A percentile compares a stretch with the other conserved stretches of the same genome.
phyloP scores from a whole-genome alignment of 2,329 filamentous ascomycete species.

The Amauroascus verrucosus region DNA sequence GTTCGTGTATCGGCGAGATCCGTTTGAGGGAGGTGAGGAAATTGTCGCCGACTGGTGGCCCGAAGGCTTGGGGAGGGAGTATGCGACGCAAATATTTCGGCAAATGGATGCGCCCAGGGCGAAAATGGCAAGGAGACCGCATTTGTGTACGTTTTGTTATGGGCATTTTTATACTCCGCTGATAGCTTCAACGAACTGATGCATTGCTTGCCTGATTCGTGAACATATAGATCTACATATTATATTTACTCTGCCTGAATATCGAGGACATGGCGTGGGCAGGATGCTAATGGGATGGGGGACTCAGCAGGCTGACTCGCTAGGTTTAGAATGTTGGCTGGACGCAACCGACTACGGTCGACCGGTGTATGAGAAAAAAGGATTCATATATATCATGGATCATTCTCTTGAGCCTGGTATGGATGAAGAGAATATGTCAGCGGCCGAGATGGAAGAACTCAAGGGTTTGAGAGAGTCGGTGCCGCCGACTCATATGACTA shows the following conservation, averaged over 20 bases:
- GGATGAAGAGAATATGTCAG: slow-evolving; percentile 11
- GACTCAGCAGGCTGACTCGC: slow-evolving; percentile 19
- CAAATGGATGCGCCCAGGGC: slow-evolving; percentile 16
- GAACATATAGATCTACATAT: slow-evolving; percentile 19
- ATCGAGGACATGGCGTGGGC: slow-evolving; percentile 21
- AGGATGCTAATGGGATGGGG: slow-evolving; percentile 23
- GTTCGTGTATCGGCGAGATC: slow-evolving; percentile 25
- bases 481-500: slow-evolving; percentile 4
- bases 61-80: slow-evolving; percentile 19
- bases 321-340: slow-evolving; percentile 21
- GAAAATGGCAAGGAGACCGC: slow-evolving; percentile 18
- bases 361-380: slow-evolving; percentile 16
- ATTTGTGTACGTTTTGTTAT: slow-evolving; percentile 18
- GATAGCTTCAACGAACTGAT: no score
- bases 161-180: neutral
- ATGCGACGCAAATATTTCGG: slow-evolving; percentile 17
- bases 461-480: neutral
- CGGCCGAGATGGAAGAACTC: slow-evolving; percentile 12
- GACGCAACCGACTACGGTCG: slow-evolving; percentile 19
- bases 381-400: slow-evolving; percentile 12
- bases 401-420: slow-evolving; percentile 6
- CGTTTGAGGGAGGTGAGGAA: slow-evolving; percentile 16
- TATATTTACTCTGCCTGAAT: slow-evolving; percentile 21
- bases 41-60: slow-evolving; percentile 26
- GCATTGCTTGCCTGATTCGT: neutral